These are phyloP conservation scores for Hyaloscypha finlandica DNA, from an alignment of 495 filamentous ascomycete genomes.

Conservation along the genomic window DNA sequence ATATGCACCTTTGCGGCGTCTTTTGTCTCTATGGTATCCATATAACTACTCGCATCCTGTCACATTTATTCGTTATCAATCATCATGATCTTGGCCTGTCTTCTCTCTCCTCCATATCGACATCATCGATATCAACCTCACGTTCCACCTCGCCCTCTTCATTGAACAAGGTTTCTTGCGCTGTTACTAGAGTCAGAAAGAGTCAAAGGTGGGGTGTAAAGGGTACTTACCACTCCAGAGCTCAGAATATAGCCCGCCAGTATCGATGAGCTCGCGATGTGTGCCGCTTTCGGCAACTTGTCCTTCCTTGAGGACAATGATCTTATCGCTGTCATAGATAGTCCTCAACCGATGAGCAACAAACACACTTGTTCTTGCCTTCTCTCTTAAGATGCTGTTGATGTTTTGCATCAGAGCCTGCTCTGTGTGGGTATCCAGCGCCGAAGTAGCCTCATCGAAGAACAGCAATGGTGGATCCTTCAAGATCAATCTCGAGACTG, in stretches of 20 bases:
- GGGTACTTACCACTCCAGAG: slow-evolving; percentile 79
- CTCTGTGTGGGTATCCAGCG: slow-evolving; percentile 94
- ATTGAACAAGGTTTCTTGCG: slow-evolving; percentile 47
- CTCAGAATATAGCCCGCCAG: slow-evolving; percentile 80
- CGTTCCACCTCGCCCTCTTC: slow-evolving; percentile 36
- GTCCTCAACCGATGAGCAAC: slow-evolving; percentile 90
- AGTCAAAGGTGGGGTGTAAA: background rate
- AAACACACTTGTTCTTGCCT: slow-evolving; percentile 87
- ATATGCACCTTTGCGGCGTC: background rate
- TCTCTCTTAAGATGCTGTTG: slow-evolving; percentile 89
- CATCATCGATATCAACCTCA: slow-evolving; percentile 39
- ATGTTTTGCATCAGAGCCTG: slow-evolving; percentile 90
- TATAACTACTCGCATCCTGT: background rate
- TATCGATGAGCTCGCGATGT: slow-evolving; percentile 79
- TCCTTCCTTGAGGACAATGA: slow-evolving; percentile 87
- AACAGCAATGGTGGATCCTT: slow-evolving; percentile 93
- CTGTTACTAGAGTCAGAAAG: slow-evolving; percentile 26
- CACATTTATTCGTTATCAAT: background rate
- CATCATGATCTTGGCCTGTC: slow-evolving; percentile 21
- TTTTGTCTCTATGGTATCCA: background rate
- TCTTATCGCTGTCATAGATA: slow-evolving; percentile 91
- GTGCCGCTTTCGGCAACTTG: slow-evolving; percentile 83
- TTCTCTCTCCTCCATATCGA: slow-evolving; percentile 16
- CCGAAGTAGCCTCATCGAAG: slow-evolving; percentile 97
- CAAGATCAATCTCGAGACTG: slow-evolving; percentile 80